Evolutionary conservation across 1,284 basidiomycete genomes (phyloP).

Genomic region (Golubevia sp.): DNA sequence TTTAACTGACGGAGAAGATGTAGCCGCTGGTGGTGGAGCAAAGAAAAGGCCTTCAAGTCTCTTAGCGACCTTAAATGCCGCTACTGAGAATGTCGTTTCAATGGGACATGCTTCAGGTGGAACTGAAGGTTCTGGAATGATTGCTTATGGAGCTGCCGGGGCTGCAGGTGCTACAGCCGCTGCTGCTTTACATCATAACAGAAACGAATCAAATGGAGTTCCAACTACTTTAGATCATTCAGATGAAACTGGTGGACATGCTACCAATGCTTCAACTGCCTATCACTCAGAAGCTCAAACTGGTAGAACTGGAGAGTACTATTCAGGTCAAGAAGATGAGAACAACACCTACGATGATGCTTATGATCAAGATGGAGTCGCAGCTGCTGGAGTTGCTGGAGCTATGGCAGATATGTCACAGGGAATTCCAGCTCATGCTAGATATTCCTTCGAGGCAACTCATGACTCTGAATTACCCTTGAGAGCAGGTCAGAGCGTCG

Average conservation of each 20-base stretch:
- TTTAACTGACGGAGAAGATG: constrained; percentile 8
- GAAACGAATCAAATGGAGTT: no score
- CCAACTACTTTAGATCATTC: no score
- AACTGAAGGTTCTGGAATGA: no score
- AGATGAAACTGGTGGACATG: constrained; percentile 9
- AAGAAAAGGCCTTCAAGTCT: constrained; percentile 44
- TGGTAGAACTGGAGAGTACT: constrained; percentile 23
- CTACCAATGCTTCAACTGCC: constrained; percentile 63
- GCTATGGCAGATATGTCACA: constrained; percentile 13
- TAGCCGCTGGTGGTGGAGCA: constrained; percentile 18
- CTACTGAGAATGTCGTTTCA: no score
- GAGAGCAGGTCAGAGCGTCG: constrained; percentile 41
- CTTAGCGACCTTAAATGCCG: constrained; percentile 54
- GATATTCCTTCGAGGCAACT: constrained; percentile 49
- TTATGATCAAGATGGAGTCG: constrained; percentile 66
- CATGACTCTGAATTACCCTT: constrained; percentile 42
- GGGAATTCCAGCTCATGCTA: constrained; percentile 44
- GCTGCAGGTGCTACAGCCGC: no score
- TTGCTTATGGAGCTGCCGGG: no score
- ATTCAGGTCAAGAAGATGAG: constrained; percentile 5
- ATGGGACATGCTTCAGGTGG: no score
- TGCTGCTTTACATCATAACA: no score
- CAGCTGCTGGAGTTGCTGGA: constrained; percentile 48
- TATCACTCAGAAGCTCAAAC: constrained; percentile 43
- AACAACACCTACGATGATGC: constrained; percentile 58